Evolutionary conservation across 2,329 filamentous ascomycete genomes (phyloP).

Genomic region (Colletotrichum agaves): DNA sequence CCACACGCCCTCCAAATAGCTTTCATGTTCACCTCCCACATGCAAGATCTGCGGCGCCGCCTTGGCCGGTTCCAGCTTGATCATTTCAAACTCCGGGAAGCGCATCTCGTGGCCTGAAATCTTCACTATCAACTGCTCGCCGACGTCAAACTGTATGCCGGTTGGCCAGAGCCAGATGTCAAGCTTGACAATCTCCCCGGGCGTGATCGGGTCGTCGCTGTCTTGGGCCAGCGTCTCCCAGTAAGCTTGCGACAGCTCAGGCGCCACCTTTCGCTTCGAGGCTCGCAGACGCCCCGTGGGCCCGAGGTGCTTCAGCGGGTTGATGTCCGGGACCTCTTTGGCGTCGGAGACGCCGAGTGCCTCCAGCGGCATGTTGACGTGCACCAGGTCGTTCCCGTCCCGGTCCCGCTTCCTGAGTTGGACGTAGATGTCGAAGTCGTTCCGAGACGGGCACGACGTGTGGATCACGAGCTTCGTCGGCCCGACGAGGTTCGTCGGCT

Average conservation of each 20-base stretch:
- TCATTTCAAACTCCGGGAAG: background rate
- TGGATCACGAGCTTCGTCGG: conserved; percentile 15
- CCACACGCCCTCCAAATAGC: background rate
- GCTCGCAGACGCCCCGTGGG: conserved; percentile 14
- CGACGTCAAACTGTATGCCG: conserved; percentile 2
- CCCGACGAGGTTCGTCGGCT: background rate
- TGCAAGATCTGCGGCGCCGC: background rate
- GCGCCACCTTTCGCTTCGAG: background rate
- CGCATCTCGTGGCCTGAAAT: background rate
- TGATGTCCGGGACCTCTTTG: conserved; percentile 4
- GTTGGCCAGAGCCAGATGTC: conserved; percentile 21
- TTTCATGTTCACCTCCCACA: conserved; percentile 3
- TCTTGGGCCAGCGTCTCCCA: conserved; percentile 18
- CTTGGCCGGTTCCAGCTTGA: background rate
- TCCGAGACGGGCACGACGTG: background rate
- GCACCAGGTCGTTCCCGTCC: background rate
- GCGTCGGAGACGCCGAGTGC: background rate
- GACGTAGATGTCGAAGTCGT: conserved; percentile 16
- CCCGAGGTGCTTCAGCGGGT: conserved; percentile 17
- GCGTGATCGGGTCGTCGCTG: background rate
- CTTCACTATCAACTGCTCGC: conserved; percentile 9
- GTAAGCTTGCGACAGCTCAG: background rate
- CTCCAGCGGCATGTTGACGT: conserved; percentile 9
- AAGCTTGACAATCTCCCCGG: background rate
- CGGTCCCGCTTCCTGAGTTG: conserved; percentile 15